Base-by-base conservation (phyloP, 768 basidiomycete species). In the Vishniacozyma victoriae region DNA sequence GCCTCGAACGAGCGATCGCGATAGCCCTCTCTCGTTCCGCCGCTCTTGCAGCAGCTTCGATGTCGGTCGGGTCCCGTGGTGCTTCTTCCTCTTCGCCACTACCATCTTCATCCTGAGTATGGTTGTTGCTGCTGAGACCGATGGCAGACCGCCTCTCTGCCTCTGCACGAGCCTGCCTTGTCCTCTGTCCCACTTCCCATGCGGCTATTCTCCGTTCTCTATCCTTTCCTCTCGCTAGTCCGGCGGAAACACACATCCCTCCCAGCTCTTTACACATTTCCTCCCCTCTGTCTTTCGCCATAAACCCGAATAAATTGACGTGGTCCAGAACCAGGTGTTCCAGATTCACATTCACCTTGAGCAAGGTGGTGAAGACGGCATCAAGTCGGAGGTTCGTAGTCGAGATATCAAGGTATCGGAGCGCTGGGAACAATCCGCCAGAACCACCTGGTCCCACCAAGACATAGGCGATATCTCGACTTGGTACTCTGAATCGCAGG, bases 321-420 rank as follows among this genome's bases (percentile, higher is more conserved):
- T 75, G 77, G 58, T 93, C 89, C 16, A 89, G 63, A 18, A 91
- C 74, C 35, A 95, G 72, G 60, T 86, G 80, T 50, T 76, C 73
- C 12, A 93, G 69, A 1, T 59, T 61, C 0, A 72, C 62, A 55
- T 85, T 79, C 5, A 74, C 76, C 3, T 74, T 71, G 0, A 85
- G 65, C 7, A 91, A 66, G 37, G 73, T 73, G 1, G 62, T 44
- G 0, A 73, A 42, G 16, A 53, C 51, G 12, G 55, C 58, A 41
- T 72, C 66, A 22, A 70, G 52, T 16, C 72, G 59, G 1, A 73
- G 52, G 55, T 81, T 84, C 0, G 86, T 86, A 9, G 75, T 75
- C 0, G 86, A 85, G 12, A 93, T 68, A 65, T 96, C 90, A 24
- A 93, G 77, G 26, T 81, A 77, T 29, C 75, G 73, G 23, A 89